Base-by-base conservation (phyloP, 139 green algal genomes). In the Picochlorum sp. region DNA sequence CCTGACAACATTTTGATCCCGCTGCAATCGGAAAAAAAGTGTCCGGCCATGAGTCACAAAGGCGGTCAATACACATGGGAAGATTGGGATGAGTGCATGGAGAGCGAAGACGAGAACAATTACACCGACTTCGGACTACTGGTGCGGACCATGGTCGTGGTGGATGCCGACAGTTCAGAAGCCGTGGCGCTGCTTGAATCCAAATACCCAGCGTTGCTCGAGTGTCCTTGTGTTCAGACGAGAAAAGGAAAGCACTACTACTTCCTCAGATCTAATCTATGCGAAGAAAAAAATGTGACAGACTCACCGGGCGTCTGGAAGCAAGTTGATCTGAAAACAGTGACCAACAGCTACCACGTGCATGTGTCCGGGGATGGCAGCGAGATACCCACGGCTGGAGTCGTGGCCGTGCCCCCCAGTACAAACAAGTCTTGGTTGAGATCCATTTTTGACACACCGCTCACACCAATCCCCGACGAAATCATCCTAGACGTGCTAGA, bases 241-340 rank as follows among this genome's bases (percentile, higher is more conserved):
- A 52, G 45, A 23, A 52, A 52, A 52, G 45, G 45, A 3, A 52
- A 52, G 45, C 45, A 52, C 45, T 52, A 52, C 45, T 52, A 52
- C 45, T 52, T 52, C 45, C 45, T 52, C 45, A 52, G 45, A 20
- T 52, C 45, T 52, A 52, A 14, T 24, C 45, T 52, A 52, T 52
- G 45, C 45, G 6, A 52, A 52, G 45, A 52, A 52, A 52, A 52
- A 52, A 52, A 52, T 52, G 45, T 52, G 45, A 52, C 45, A 52
- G 45, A 52, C 45, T 52, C 45, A 3, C 6, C 45, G 45, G 45
- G 45, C 45, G 45, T 52, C 45, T 52, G 45, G 45, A 24, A 52
- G 6, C 45, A 52, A 52, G 45, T 52, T 52, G 45, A 52, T 52
- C 45, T 52, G 45, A 52, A 52, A 20, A 52, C 45, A 52, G 45